Evolutionary conservation across 257 asterid genomes (phyloP).

Genomic region (Solanum chilense): DNA sequence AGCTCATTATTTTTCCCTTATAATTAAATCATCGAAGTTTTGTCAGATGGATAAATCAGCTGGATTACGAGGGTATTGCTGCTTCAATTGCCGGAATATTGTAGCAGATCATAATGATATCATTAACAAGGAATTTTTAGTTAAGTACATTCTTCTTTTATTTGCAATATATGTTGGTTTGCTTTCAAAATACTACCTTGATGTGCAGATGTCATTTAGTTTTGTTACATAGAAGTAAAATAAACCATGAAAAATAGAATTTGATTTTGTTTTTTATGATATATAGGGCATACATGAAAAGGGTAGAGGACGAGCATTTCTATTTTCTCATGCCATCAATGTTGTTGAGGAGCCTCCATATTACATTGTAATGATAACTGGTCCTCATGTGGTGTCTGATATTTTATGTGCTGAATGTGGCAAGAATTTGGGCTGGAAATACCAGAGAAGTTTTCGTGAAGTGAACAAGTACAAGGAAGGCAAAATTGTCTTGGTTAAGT

Average conservation of each 20-base stretch:
- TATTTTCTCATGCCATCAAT: constrained; percentile 29
- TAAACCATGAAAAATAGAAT: not conserved
- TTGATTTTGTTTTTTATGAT: not conserved
- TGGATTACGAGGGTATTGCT: not conserved
- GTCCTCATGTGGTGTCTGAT: constrained; percentile 12
- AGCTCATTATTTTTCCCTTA: not conserved
- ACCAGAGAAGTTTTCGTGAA: constrained; percentile 8
- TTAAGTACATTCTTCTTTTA: not conserved
- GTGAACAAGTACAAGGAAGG: constrained; percentile 19
- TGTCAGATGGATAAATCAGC: not conserved
- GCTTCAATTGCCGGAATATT: constrained; percentile 1
- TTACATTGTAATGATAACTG: constrained; percentile 12
- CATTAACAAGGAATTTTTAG: not conserved
- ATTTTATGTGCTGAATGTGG: constrained; percentile 34
- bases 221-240: not conserved
- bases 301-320: constrained; percentile 17
- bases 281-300: not conserved
- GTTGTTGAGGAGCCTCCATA: constrained; percentile 14
- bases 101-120: not conserved
- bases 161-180: not conserved
- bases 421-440: constrained; percentile 29
- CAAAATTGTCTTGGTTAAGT: constrained; percentile 16
- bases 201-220: not conserved
- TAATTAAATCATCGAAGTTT: not conserved
- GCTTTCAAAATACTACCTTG: not conserved